Base-by-base conservation (phyloP, 176 grass and related monocot genomes). In the Alloteropsis semialata region DNA sequence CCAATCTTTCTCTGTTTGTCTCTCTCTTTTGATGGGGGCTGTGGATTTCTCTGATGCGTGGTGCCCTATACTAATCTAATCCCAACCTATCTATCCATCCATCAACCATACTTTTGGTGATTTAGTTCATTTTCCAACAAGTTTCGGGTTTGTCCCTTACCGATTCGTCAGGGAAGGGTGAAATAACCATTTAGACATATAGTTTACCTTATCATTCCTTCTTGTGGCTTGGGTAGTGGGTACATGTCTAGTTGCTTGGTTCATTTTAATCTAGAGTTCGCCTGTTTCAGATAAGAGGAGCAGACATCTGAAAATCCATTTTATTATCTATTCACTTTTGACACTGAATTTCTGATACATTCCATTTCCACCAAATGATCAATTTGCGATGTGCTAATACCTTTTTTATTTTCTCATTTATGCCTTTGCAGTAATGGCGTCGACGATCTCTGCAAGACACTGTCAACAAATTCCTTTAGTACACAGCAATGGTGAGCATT, bases 401-500 rank as follows among this genome's bases (percentile, higher is more conserved):
- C 7, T 9, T 81, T 9, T 81, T 77, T 44, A 14, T 21, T 6
- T 76, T 69, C 30, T 76, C 27, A 27, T 68, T 5, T 8, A 41
- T 24, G 29, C 18, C 49, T 14, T 38, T 8, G 12, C 6, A 64
- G 78, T 53, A 78, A 92, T 90, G 92, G 38, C n/a, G 13, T 14
- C 36, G 4, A 32, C 61, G 54, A 44, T 71, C 30, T 66, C 77
- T 22, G 16, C 29, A 62, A 85, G 43, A 54, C 65, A 8, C 41
- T 25, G 58, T 33, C 72, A 71, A 10, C 71, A 28, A 66, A 36
- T 80, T 59, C 69, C 62, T 55, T 18, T 44, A 30, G 25, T 7
- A 17, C 21, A 13, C 7, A 82, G 25, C 7, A 76, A 17, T 36
- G 84, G 90, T 90, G 84, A 66, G 79, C 10, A 61, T 33, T 33